These are phyloP conservation scores for Ascodesmis nigricans DNA, from an alignment of 495 filamentous ascomycete genomes.

Conservation along the genomic window DNA sequence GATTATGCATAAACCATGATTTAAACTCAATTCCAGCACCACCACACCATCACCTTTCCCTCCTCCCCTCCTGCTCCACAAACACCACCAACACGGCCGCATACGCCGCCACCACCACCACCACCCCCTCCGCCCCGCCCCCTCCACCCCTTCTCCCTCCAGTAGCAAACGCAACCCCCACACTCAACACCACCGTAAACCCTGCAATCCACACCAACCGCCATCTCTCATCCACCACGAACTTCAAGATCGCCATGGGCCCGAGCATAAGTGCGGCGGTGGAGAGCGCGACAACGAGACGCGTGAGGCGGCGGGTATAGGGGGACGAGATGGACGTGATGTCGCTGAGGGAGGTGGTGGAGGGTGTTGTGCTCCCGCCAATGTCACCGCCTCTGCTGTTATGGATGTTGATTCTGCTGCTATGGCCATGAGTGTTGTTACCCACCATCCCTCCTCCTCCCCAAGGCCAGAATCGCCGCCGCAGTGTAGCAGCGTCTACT, in stretches of 20 bases:
- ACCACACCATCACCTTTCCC: not conserved
- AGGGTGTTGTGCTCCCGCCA: no score
- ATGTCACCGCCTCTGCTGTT: no score
- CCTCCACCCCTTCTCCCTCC: no score
- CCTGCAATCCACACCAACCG: slow-evolving; percentile 13
- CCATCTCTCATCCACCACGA: slow-evolving; percentile 9
- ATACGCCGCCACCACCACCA: slow-evolving; percentile 20
- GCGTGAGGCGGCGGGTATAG: slow-evolving; percentile 15
- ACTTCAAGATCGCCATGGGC: slow-evolving; percentile 16
- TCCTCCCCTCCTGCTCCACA: slow-evolving; percentile 11
- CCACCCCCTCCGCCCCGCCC: slow-evolving; percentile 18
- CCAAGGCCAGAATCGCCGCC: no score
- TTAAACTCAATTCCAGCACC: not conserved
- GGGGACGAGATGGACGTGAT: slow-evolving; percentile 15
- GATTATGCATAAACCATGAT: no score
- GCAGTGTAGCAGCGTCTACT: no score
- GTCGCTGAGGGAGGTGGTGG: slow-evolving; percentile 14
- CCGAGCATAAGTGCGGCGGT: slow-evolving; percentile 15
- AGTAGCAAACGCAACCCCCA: slow-evolving; percentile 13
- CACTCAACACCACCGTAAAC: slow-evolving; percentile 13
- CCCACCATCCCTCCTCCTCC: no score
- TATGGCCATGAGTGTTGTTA: no score
- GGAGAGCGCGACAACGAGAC: slow-evolving; percentile 13
- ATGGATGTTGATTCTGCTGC: no score
- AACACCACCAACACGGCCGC: slow-evolving; percentile 19